Base-by-base conservation (phyloP, 192 early-diverging fungal species). In the Coemansia sp. region DNA sequence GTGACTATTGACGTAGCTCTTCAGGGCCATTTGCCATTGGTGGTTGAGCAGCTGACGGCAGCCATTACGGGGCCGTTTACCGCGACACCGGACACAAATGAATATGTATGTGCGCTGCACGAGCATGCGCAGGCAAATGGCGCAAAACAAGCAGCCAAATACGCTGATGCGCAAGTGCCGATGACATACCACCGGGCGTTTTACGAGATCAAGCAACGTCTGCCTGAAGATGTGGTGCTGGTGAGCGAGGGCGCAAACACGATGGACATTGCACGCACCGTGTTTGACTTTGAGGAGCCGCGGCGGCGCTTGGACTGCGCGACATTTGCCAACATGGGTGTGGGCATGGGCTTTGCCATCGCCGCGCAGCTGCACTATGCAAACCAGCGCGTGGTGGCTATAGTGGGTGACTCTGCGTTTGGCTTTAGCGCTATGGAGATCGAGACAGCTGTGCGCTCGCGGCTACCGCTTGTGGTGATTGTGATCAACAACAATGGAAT, bases 401-500 rank as follows among this genome's bases (percentile, higher is more conserved):
- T 91, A 22, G 85, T 87, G 7, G 90, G 90, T 41, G 90, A 91
- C 74, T 90, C 89, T 27, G 90, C 90, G 1, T 91, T 91, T 83
- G 90, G 90, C 9, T 91, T 91, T 62, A 88, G 86, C 62, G 90
- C 88, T 3, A 89, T 91, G 86, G 90, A 91, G 73, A 67, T 90
- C 16, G 90, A 91, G 64, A 90, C 90, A 11, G 89, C 88, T 4
- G 75, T 84, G 19, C 77, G 90, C 49, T 68, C 77, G 9, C 73
- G 78, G 8, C 64, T 90, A 47, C 85, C 89, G n/a, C 71, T 91
- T 10, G 19, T 91, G 3, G 80, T 90, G n/a, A 82, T 91, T 25
- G 85, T 91, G 6, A 89, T 91, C 62, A 91, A 91, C 72, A 91
- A 91, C 67, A 89, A 86, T 31, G 90, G 90, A 12, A 90, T 91